These are phyloP conservation scores for Glycine latifolia DNA, from an alignment of 306 rosid species.

Conservation along the genomic window DNA sequence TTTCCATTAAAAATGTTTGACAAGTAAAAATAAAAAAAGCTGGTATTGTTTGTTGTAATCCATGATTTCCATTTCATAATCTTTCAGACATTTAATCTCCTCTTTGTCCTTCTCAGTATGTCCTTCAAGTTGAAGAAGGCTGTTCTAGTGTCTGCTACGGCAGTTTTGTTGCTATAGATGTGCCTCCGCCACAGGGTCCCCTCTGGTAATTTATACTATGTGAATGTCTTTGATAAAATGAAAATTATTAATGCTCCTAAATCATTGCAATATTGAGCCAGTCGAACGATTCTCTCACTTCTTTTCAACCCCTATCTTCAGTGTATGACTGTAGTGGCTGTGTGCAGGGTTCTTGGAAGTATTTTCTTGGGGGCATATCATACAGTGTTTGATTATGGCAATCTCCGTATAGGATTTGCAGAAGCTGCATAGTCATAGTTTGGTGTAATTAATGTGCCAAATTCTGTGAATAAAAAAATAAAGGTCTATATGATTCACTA, in stretches of 20 bases:
- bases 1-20: neutral
- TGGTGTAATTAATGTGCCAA: constrained; percentile 4
- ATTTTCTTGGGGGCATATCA: constrained; percentile 76
- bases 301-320: neutral
- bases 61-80: constrained; percentile 9
- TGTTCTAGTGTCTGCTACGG: constrained; percentile 63
- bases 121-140: constrained; percentile 62
- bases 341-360: constrained; percentile 80
- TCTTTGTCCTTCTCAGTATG: constrained; percentile 58
- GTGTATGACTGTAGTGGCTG: constrained; percentile 28
- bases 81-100: neutral
- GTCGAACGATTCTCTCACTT: neutral
- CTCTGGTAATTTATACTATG: constrained; percentile 61
- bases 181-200: constrained; percentile 82
- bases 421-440: constrained; percentile 54
- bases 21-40: neutral
- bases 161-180: constrained; percentile 74
- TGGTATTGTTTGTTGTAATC: constrained; percentile 6
- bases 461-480: constrained; percentile 11
- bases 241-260: neutral
- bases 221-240: neutral
- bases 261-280: neutral
- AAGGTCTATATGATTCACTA: constrained; percentile 10
- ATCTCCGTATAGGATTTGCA: constrained; percentile 76
- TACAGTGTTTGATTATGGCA: constrained; percentile 75